Evolutionary conservation across 345 rosid species (phyloP), one percentile per base, ranked within the genome.

Genomic region (Pseudoturritis turrita): DNA sequence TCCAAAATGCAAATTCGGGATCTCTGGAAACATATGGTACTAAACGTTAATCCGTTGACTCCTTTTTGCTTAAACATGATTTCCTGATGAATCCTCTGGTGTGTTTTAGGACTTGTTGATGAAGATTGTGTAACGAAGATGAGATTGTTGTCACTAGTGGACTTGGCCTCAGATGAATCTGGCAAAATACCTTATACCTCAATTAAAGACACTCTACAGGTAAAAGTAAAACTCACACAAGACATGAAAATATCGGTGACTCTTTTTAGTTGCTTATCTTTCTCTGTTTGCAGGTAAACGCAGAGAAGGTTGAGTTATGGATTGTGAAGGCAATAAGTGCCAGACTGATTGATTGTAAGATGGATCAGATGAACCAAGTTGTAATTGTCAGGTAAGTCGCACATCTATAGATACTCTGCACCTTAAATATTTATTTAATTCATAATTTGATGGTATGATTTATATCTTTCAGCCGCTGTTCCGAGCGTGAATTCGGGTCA

Each of bases 341-440:
- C 0, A 89, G 92, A 73, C 74, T 96, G 78, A 76, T 89, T 49
- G 91, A 84, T 41, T 87, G 98, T 77, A 91, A 87, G 81, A 92
- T 96, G 87, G 97, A 96, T 78, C 98, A 96, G 84, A 84, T 92
- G 98, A 96, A 92, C 81, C 82, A 87, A 83, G 89, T 81, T 68
- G 84, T 88, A 49, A 72, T 89, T 71, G 98, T 92, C 79, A 90
- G 96, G 99, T 81, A 86, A 29, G 69, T 59, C 33, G 12, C 65
- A 41, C 66, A 25, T 46, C 25, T 22, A 37, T 40, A 25, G 7
- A 54, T 44, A 53, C 43, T 25, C 11, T 50, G 5, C 36, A n/a
- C n/a, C n/a, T n/a, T n/a, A n/a, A n/a, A n/a, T n/a, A n/a, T n/a
- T n/a, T n/a, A n/a, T n/a, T n/a, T n/a, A n/a, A 22, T 50, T 26